Evolutionary conservation across 2,329 filamentous ascomycete species (phyloP).

Genomic region (Neonectria ditissima): DNA sequence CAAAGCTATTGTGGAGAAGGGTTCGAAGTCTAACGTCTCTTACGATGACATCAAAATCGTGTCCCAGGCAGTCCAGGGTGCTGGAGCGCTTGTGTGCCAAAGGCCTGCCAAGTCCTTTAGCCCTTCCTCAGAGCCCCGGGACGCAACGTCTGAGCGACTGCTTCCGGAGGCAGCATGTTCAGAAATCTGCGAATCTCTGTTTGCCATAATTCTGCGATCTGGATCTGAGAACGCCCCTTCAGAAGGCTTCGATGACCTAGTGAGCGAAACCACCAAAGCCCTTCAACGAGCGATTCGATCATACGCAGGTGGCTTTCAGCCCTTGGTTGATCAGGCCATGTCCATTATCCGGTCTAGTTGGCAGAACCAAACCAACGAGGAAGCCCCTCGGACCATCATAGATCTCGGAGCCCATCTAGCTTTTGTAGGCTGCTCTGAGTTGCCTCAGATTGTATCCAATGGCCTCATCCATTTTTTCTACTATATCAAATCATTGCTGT

Average conservation of each 20-base stretch:
- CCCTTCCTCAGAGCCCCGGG: conserved; percentile 3
- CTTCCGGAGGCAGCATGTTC: conserved; percentile 50
- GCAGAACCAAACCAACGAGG: conserved; percentile 28
- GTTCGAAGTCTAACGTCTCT: conserved; percentile 43
- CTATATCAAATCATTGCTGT: conserved; percentile 51
- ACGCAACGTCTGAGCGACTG: conserved; percentile 43
- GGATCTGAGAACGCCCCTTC: conserved; percentile 37
- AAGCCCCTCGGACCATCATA: conserved; percentile 47
- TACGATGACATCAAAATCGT: conserved; percentile 56
- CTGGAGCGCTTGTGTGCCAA: conserved; percentile 60
- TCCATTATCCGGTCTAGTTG: conserved; percentile 43
- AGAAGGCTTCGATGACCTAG: conserved; percentile 49
- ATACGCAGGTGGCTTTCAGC: conserved; percentile 51
- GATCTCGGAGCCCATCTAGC: conserved; percentile 58
- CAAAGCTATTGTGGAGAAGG: conserved; percentile 50
- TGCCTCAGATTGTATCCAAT: conserved; percentile 43
- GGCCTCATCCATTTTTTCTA: conserved; percentile 56
- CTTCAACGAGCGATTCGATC: conserved; percentile 54
- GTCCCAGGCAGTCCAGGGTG: conserved; percentile 59
- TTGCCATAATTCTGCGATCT: conserved; percentile 45
- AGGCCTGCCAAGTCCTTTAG: conserved; percentile 40
- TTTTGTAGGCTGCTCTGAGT: conserved; percentile 61
- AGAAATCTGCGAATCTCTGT: conserved; percentile 54
- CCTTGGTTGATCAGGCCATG: conserved; percentile 48
- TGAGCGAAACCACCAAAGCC: conserved; percentile 56